Evolutionary conservation across 2,329 filamentous ascomycete species (phyloP), one percentile per base, ranked within the genome.

Genomic region (Xylariaceae sp.): DNA sequence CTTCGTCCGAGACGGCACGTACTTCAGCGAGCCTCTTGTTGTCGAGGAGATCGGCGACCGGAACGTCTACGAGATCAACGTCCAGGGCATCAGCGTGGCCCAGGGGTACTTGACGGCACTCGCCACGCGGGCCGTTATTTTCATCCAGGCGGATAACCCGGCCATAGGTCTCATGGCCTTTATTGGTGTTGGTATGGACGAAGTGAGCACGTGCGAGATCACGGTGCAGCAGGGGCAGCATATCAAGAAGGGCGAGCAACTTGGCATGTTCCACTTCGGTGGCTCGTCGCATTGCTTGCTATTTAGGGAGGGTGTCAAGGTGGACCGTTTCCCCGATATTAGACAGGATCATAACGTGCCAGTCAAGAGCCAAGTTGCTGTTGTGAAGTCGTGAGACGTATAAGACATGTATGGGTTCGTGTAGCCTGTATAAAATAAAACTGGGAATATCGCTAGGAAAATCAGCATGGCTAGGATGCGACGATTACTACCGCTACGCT

Each of bases 261-360:
- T 87, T 34, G 89, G 89, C 37, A 91, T 91, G 88, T 92, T 92
- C 73, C 89, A 92, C 68, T 92, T 88, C 69, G 89, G 89, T n/a
- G 89, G 90, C 0, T 87, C 83, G 6, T 86, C 85, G 1, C 85
- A 90, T 68, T 90, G 87, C 65, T 68, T 92, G 64, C 67, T 92
- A 2, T 91, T 92, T 74, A 74, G 83, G 23, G 78, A 82, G 61
- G 80, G 76, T 0, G 82, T 87, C 28, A 75, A 78, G 51, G 58
- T 85, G 8, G 65, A 67, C 1, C 57, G 51, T 1, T 71, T 70
- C 53, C 68, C 68, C 1, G 29, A 49, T 1, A 43, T 61, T 3
- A 59, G 60, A 1, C 45, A 54, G 3, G 37, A 49, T 21, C 58
- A 63, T 23, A 71, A 71, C 39, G 67, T 71, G 1, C 67, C 69